phyloP scores from a whole-genome alignment of 352 stramenopile species.

The Phytophthora hybrid region DNA sequence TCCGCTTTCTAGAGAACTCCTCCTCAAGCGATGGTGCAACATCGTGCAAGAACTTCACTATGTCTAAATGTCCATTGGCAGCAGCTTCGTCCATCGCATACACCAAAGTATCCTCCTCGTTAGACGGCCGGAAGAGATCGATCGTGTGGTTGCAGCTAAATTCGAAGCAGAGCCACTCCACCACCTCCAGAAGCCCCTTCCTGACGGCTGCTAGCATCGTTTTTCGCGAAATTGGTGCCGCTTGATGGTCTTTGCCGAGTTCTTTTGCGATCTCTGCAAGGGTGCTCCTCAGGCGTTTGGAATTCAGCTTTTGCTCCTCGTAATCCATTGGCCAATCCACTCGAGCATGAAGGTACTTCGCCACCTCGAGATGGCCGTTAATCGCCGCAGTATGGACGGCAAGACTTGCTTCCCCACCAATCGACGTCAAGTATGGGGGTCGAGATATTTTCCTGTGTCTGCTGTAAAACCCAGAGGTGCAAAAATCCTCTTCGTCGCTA shows the following conservation, averaged over 20 bases:
- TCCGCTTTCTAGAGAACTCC: not conserved
- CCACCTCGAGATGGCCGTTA: not conserved
- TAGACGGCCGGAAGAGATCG: not conserved
- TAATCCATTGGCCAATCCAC: not conserved
- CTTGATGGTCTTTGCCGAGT: not conserved
- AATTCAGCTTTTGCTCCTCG: not conserved
- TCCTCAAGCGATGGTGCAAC: not conserved
- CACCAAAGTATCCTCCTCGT: not conserved
- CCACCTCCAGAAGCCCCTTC: not conserved
- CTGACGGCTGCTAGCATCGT: not conserved
- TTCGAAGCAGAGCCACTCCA: not conserved
- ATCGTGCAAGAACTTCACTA: not conserved
- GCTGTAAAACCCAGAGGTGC: too few relatives aligned
- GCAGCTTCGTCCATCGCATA: not conserved
- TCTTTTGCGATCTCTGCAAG: not conserved
- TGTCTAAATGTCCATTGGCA: not conserved
- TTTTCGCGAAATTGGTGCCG: not conserved
- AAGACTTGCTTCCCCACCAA: not conserved
- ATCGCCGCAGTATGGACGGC: not conserved
- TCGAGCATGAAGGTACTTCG: not conserved
- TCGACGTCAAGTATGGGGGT: not conserved
- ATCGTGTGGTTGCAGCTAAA: not conserved
- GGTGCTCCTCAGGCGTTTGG: not conserved
- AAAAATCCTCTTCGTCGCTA: too few relatives aligned
- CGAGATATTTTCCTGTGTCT: not conserved